Conservation (phyloP, 345 rosid species). For the Erucastrum elatum region DNA sequence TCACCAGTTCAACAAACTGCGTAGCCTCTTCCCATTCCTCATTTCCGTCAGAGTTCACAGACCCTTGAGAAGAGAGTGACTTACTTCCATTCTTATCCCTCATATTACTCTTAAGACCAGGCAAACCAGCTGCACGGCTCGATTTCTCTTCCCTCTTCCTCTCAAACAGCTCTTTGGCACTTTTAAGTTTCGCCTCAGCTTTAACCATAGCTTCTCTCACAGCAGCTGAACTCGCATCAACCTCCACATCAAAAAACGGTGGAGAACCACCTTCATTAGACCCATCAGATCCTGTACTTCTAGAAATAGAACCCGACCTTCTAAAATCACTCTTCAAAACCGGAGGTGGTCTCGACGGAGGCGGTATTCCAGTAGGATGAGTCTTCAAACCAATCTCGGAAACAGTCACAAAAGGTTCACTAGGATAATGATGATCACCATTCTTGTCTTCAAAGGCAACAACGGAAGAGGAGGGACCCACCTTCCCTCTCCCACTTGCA, state of each 20-base stretch:
- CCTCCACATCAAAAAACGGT: conserved; percentile 86
- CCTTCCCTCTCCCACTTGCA: conserved; percentile 21
- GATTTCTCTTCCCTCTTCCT: conserved; percentile 52
- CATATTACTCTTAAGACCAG: not conserved
- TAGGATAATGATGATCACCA: conserved; percentile 39
- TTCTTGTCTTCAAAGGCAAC: conserved; percentile 41
- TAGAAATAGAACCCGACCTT: conserved; percentile 40
- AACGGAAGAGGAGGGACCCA: conserved; percentile 23
- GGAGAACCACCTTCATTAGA: conserved; percentile 55
- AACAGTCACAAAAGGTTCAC: conserved; percentile 62
- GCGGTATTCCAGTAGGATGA: conserved; percentile 73
- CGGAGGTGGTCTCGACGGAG: conserved; percentile 87
- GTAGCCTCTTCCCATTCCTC: conserved; percentile 79
- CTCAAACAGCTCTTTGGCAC: conserved; percentile 67
- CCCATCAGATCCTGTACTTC: conserved; percentile 47
- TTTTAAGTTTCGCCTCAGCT: conserved; percentile 73
- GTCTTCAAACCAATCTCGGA: conserved; percentile 81
- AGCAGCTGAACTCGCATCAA: conserved; percentile 83
- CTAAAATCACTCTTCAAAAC: conserved; percentile 40
- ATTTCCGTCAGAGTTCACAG: conserved; percentile 46
- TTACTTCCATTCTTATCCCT: conserved; percentile 47
- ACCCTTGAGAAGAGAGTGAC: conserved; percentile 47
- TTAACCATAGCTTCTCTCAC: conserved; percentile 76
- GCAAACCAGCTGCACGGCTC: conserved; percentile 16
- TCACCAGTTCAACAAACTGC: conserved; percentile 66